Conservation (phyloP, 1,284 basidiomycete species). For the Cryptococcus amylolentus region DNA sequence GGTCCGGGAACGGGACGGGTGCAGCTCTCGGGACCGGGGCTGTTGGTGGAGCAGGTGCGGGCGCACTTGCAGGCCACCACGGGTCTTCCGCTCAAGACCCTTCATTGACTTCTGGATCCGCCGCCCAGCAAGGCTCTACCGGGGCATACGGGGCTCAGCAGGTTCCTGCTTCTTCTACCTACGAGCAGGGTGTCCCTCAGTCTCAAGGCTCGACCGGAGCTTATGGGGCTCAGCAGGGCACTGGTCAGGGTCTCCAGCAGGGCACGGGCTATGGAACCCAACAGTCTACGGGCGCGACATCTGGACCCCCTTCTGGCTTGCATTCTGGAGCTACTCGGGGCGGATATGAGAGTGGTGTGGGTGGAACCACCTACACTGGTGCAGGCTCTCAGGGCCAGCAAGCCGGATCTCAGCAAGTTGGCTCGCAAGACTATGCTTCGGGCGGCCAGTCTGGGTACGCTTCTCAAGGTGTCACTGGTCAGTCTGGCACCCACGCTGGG, state of each 20-base stretch:
- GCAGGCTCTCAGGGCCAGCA: neutral
- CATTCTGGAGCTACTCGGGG: neutral
- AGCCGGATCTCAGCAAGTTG: neutral
- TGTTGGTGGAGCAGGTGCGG: neutral
- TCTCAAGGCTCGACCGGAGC: no score
- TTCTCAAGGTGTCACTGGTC: neutral
- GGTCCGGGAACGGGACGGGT: no score
- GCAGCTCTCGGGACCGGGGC: neutral
- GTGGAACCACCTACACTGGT: slow-evolving; percentile 2
- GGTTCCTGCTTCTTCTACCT: no score
- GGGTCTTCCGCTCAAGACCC: neutral
- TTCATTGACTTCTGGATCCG: no score
- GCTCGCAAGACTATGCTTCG: neutral
- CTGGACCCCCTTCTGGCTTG: neutral
- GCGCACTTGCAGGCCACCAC: neutral
- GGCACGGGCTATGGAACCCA: neutral
- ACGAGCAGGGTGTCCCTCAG: no score
- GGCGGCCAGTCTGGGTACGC: neutral
- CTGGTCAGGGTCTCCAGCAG: no score
- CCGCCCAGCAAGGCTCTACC: no score
- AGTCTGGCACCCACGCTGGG: neutral
- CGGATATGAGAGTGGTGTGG: slow-evolving; percentile 2
- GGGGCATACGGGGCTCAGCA: no score
- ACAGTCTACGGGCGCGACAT: neutral
- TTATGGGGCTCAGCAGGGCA: no score